phyloP scores from a whole-genome alignment of 2,329 filamentous ascomycete genomes.

The Diplocarpon mali region DNA sequence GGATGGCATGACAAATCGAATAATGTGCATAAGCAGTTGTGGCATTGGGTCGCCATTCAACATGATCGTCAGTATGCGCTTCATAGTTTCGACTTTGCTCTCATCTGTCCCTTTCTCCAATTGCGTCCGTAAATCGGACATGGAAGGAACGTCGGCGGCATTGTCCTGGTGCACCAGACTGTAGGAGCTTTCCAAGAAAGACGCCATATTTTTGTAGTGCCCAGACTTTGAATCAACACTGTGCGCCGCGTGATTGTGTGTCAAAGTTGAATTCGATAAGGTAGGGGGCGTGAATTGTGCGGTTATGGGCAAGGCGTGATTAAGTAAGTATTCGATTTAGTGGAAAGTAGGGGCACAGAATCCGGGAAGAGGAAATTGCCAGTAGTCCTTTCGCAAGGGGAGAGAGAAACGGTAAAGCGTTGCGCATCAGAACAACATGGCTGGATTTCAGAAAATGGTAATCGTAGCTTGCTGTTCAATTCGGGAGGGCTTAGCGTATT shows the following conservation, averaged over 20 bases:
- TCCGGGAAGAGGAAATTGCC: constrained; percentile 4
- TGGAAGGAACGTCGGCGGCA: constrained; percentile 77
- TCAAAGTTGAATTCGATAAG: constrained; percentile 11
- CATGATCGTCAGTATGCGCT: constrained; percentile 93
- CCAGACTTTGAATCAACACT: constrained; percentile 7
- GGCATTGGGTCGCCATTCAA: constrained; percentile 96
- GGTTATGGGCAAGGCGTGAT: constrained; percentile 5
- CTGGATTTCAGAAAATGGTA: constrained; percentile 8
- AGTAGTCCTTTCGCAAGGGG: constrained; percentile 14
- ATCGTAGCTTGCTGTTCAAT: constrained; percentile 16
- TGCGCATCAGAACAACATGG: constrained; percentile 22
- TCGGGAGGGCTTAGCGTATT: constrained; percentile 9
- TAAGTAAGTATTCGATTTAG: constrained; percentile 1
- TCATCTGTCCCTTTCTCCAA: constrained; percentile 91
- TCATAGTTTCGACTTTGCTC: constrained; percentile 90
- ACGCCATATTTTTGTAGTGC: constrained; percentile 59
- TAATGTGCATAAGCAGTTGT: constrained; percentile 96
- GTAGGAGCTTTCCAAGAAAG: constrained; percentile 90
- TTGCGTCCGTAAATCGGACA: constrained; percentile 86
- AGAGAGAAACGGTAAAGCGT: constrained; percentile 12
- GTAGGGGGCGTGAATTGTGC: constrained; percentile 4
- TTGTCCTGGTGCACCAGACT: constrained; percentile 98
- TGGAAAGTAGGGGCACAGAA: constrained; percentile 9
- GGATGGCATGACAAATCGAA: constrained; percentile 98
- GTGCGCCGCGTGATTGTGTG: neutral